phyloP scores from a whole-genome alignment of 2,329 filamentous ascomycete species.

The Ilyonectria mors-panacis region DNA sequence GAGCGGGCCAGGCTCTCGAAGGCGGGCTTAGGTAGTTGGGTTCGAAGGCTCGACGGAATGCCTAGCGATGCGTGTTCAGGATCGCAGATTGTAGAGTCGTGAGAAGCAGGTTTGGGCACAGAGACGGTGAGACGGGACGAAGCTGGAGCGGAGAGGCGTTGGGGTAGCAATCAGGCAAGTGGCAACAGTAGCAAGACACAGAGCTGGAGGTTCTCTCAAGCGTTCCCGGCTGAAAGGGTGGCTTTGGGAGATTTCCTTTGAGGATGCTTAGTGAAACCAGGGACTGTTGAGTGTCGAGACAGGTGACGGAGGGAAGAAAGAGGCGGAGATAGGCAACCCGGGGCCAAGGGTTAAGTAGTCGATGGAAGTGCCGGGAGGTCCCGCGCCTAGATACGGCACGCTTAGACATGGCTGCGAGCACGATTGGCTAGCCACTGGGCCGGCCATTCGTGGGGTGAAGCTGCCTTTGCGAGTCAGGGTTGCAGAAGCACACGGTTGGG shows the following conservation, averaged over 20 bases:
- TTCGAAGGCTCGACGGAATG: slow-evolving; percentile 25
- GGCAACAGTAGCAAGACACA: slow-evolving; percentile 44
- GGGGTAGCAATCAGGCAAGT: slow-evolving; percentile 41
- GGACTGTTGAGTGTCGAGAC: slow-evolving; percentile 37
- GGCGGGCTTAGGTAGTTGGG: slow-evolving; percentile 27
- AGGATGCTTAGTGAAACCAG: slow-evolving; percentile 41
- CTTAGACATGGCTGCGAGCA: neutral
- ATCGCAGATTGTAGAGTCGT: slow-evolving; percentile 10
- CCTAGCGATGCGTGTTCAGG: slow-evolving; percentile 16
- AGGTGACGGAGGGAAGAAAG: slow-evolving; percentile 24
- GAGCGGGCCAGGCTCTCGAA: slow-evolving; percentile 49
- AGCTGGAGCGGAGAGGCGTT: slow-evolving; percentile 22
- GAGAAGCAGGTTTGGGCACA: slow-evolving; percentile 10
- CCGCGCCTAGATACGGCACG: slow-evolving; percentile 41
- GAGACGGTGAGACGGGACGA: slow-evolving; percentile 12
- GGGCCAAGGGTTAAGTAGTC: slow-evolving; percentile 37
- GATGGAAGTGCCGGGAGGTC: slow-evolving; percentile 34
- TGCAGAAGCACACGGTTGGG: slow-evolving; percentile 20
- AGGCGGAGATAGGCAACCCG: slow-evolving; percentile 27
- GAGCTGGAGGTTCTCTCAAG: slow-evolving; percentile 46
- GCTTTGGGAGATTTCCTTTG: slow-evolving; percentile 44
- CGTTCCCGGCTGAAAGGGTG: slow-evolving; percentile 36
- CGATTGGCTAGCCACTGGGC: slow-evolving; percentile 11
- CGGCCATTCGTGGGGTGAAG: slow-evolving; percentile 7
- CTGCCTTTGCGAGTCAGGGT: slow-evolving; percentile 17